Evolutionary conservation across 768 basidiomycete genomes (phyloP).

Genomic region (Stropharia rugosoannulata): DNA sequence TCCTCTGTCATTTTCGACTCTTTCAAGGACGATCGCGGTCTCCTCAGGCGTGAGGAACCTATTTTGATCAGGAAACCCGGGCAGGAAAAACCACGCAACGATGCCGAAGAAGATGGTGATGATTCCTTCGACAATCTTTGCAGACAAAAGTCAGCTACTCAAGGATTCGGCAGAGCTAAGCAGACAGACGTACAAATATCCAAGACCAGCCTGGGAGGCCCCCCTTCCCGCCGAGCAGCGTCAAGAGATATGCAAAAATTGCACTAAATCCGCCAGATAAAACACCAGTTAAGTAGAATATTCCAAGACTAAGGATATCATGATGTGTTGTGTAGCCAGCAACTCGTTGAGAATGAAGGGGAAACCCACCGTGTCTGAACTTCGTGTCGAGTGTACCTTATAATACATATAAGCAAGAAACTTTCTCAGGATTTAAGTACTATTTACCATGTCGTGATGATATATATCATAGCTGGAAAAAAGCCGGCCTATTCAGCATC

Average conservation of each 20-base stretch:
- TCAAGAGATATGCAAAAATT: constrained; percentile 44
- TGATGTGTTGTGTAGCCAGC: background rate
- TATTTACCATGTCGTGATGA: constrained; percentile 48
- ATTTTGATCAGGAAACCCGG: constrained; percentile 50
- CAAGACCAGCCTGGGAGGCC: constrained; percentile 50
- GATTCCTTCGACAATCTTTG: constrained; percentile 48
- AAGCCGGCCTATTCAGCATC: constrained; percentile 41
- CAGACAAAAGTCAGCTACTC: background rate
- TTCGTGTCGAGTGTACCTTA: constrained; percentile 51
- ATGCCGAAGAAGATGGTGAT: constrained; percentile 45
- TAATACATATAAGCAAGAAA: background rate
- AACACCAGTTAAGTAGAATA: constrained; percentile 44
- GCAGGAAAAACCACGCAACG: constrained; percentile 41
- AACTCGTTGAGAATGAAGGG: background rate
- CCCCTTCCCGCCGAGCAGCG: constrained; percentile 36
- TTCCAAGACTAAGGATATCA: constrained; percentile 36
- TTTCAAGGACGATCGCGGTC: constrained; percentile 38
- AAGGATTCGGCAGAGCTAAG: background rate
- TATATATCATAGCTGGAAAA: constrained; percentile 47
- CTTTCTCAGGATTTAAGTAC: background rate
- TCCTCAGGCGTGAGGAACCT: constrained; percentile 40
- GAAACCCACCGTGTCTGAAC: constrained; percentile 44
- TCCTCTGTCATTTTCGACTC: constrained; percentile 49
- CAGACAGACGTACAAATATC: constrained; percentile 42
- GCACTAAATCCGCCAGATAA: constrained; percentile 47